Conservation (phyloP, 1,139 yeast genomes). For the Dujonia santamariae region DNA sequence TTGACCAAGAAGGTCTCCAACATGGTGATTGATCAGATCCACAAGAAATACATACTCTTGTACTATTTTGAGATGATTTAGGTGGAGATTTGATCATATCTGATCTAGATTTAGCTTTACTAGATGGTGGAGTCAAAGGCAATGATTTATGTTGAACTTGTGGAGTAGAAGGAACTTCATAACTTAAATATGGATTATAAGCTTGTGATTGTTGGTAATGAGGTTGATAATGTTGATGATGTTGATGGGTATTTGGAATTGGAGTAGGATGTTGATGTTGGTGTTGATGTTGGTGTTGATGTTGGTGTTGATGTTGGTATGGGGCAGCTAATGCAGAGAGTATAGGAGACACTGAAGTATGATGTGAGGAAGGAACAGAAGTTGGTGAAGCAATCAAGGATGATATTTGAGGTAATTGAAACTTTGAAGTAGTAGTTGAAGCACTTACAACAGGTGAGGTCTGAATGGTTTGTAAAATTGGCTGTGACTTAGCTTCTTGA, state of each 20-base stretch:
- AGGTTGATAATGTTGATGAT: constrained; percentile 7
- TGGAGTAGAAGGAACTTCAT: constrained; percentile 15
- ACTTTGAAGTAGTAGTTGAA: background rate
- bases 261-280: constrained; percentile 4
- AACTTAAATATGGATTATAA: constrained; percentile 11
- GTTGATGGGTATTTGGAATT: too few relatives aligned
- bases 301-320: constrained; percentile 5
- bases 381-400: constrained; percentile 6
- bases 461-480: constrained; percentile 5
- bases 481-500: constrained; percentile 2
- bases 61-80: constrained; percentile 22
- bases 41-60: constrained; percentile 81
- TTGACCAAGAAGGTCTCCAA: constrained; percentile 98
- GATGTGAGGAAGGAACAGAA: background rate
- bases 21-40: constrained; percentile 92
- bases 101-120: constrained; percentile 27
- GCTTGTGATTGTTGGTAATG: constrained; percentile 8
- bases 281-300: constrained; percentile 3
- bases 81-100: constrained; percentile 39
- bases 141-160: constrained; percentile 29
- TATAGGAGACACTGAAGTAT: constrained; percentile 3
- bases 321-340: constrained; percentile 4
- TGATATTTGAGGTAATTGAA: constrained; percentile 2
- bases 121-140: constrained; percentile 45
- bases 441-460: constrained; percentile 1